These are phyloP conservation scores for Aspergillus unguis DNA, from an alignment of 2,329 filamentous ascomycete genomes.

Conservation along the genomic window DNA sequence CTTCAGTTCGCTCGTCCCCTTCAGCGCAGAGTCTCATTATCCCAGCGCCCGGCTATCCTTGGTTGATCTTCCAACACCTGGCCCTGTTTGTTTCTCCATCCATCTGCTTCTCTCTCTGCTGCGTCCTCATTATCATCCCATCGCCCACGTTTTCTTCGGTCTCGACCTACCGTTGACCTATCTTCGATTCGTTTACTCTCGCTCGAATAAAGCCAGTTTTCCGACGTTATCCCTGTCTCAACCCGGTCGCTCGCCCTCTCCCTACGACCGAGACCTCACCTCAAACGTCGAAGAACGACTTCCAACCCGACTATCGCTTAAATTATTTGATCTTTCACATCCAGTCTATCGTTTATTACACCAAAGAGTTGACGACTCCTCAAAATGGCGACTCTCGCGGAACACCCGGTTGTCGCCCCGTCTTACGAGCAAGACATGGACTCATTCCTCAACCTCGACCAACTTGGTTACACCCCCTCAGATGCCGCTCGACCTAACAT, in stretches of 20 bases:
- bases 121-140: not conserved
- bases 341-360: not conserved
- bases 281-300: slow-evolving; percentile 4
- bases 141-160: not conserved
- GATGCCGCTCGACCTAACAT: slow-evolving; percentile 36
- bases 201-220: not conserved
- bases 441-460: slow-evolving; percentile 47
- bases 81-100: slow-evolving; percentile 11
- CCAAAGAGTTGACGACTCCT: not conserved
- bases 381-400: slow-evolving; percentile 37
- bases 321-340: not conserved
- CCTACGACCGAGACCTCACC: slow-evolving; percentile 6
- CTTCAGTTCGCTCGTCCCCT: slow-evolving; percentile 4
- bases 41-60: slow-evolving; percentile 11
- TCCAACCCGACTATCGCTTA: not conserved
- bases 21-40: slow-evolving; percentile 8
- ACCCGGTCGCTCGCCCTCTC: slow-evolving; percentile 1
- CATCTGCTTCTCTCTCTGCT: not conserved
- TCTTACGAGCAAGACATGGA: slow-evolving; percentile 46
- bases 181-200: not conserved
- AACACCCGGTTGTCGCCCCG: slow-evolving; percentile 29
- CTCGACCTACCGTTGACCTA: not conserved
- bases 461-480: slow-evolving; percentile 40
- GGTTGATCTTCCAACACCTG: slow-evolving; percentile 12
- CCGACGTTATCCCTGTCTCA: not conserved